Evolutionary conservation across 441 rosid genomes (phyloP).

Genomic region (Brassica balearica): DNA sequence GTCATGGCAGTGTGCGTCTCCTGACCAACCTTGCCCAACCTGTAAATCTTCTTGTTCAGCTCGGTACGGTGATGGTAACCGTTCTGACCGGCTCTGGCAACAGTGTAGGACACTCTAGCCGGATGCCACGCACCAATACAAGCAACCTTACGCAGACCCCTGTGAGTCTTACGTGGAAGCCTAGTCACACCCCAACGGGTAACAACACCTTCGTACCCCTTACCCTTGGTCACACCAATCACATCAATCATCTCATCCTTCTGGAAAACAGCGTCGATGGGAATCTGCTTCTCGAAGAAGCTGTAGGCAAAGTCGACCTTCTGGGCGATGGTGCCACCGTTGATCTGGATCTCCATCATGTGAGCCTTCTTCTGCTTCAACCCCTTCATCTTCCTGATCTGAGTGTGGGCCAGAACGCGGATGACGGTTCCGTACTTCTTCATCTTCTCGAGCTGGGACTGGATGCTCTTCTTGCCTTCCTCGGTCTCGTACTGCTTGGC

Average conservation of each 20-base stretch:
- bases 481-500: constrained; percentile 69
- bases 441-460: constrained; percentile 79
- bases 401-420: constrained; percentile 91
- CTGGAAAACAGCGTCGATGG: constrained; percentile 82
- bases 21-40: constrained; percentile 78
- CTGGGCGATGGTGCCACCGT: constrained; percentile 81
- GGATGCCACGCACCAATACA: constrained; percentile 99
- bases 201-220: constrained; percentile 94
- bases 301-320: constrained; percentile 88
- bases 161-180: constrained; percentile 94
- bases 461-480: constrained; percentile 78
- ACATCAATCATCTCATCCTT: constrained; percentile 95
- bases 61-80: constrained; percentile 96
- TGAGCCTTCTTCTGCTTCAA: constrained; percentile 95
- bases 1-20: constrained; percentile 79
- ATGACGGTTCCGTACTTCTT: constrained; percentile 84
- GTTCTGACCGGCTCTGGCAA: constrained; percentile 96
- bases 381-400: constrained; percentile 95
- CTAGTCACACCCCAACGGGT: constrained; percentile 99
- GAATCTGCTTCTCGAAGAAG: constrained; percentile 90
- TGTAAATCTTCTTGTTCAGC: constrained; percentile 93
- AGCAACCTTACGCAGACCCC: constrained; percentile 96
- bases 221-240: constrained; percentile 94
- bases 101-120: constrained; percentile 93
- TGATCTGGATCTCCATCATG: constrained; percentile 88